Evolutionary conservation across 441 rosid genomes (phyloP), one percentile per base, ranked within the genome.

Genomic region (Cnidoscolus chayamansa): DNA sequence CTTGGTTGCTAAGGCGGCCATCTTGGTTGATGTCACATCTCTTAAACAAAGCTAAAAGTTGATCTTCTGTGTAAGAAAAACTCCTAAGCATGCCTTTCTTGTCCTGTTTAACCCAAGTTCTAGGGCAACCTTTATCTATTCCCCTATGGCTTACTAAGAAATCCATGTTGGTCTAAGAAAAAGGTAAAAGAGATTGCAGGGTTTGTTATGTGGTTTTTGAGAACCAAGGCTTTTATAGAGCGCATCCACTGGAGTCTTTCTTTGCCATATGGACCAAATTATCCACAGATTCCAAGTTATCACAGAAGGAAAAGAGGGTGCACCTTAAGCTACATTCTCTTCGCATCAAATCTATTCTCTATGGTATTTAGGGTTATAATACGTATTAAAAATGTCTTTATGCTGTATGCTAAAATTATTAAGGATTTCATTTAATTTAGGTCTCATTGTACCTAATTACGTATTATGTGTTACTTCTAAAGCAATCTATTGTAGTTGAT

Each of bases 1-100:
- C 81, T 20, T 77, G 43, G 77, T 67, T 71, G 80, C 63, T 72
- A 16, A 80, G 70, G 16, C 58, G 73, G 31, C 87, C 85, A 48
- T 81, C 85, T 37, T 64, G 37, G 67, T 84, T 25, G 5, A 72
- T 15, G 56, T 81, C 85, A 20, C 5, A 63, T 20, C 66, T 37
- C 66, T 7, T 48, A 1, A 84, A 63, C 68, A 70, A 12, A 9
- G 12, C 76, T 54, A 66, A 69, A 25, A 80, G 25, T 20, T 71
- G 73, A 0, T 66, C 79, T 62, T 71, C 73, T 9, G 45, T 3
- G 60, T 67, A 32, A 15, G 59, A 48, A 40, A 49, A 61, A 2
- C 10, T 48, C 30, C 15, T 20, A 45, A 20, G 2, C 30, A 56
- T 11, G 11, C 32, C 3, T 1, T 19, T 40, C 0, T 6, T 25